phyloP scores from a whole-genome alignment of 176 grass and related monocot genomes.

The Carex littledalei region DNA sequence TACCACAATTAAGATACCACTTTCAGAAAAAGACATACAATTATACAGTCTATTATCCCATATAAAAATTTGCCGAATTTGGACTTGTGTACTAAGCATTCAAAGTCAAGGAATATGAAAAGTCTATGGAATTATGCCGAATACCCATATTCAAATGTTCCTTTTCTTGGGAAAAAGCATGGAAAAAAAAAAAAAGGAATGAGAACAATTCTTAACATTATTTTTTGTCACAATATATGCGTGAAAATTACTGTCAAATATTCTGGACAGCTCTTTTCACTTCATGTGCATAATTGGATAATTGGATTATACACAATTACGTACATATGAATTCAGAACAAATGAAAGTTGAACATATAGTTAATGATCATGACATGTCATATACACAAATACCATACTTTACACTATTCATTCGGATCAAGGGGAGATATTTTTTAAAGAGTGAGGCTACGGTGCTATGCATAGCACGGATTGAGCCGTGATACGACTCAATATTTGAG shows the following conservation, averaged over 20 bases:
- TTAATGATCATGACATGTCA: neutral
- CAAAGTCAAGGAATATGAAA: conserved; percentile 17
- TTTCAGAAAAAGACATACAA: neutral
- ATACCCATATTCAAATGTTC: neutral
- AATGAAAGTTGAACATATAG: neutral
- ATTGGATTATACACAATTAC: neutral
- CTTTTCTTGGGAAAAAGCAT: conserved; percentile 12
- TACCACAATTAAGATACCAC: neutral
- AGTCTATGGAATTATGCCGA: neutral
- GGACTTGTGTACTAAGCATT: neutral
- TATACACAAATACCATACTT: no score
- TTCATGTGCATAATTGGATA: neutral
- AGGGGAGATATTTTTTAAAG: neutral
- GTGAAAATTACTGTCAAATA: conserved; percentile 2
- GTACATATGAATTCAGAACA: neutral
- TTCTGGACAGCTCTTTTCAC: conserved; percentile 3
- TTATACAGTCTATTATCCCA: neutral
- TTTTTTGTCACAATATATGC: conserved; percentile 12
- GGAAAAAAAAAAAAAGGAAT: neutral
- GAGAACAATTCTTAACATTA: conserved; percentile 8
- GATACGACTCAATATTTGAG: no score
- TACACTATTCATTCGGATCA: neutral
- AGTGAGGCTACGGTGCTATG: no score
- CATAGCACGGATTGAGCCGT: no score
- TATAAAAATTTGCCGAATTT: neutral